phyloP scores from a whole-genome alignment of 2,329 filamentous ascomycete genomes.

The Pleoardoris graminearum region DNA sequence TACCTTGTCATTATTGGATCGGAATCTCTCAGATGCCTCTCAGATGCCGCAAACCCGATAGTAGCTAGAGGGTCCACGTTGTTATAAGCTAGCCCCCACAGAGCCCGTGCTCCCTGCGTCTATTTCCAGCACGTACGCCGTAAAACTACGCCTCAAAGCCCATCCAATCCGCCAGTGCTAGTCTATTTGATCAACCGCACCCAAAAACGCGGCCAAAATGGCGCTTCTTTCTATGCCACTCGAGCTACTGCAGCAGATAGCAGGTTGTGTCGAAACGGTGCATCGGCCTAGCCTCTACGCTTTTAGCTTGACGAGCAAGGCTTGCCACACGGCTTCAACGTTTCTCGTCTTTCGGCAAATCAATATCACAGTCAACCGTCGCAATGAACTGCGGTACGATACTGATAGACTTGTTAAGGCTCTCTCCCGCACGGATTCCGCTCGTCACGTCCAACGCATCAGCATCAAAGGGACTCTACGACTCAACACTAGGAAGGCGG shows the following conservation, averaged over 20 bases:
- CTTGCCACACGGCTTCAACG: constrained; percentile 18
- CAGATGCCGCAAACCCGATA: too few species aligned
- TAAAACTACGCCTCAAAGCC: too few species aligned
- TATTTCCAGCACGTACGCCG: too few species aligned
- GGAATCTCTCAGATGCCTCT: too few species aligned
- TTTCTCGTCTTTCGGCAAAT: constrained; percentile 20
- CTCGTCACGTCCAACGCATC: constrained; percentile 20
- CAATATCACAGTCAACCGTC: constrained; percentile 13
- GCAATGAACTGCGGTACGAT: constrained; percentile 14
- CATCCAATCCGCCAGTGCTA: too few species aligned
- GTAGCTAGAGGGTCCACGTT: too few species aligned
- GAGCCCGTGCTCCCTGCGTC: too few species aligned
- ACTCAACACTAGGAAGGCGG: constrained; percentile 9
- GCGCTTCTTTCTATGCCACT: constrained; percentile 18
- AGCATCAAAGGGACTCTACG: constrained; percentile 21
- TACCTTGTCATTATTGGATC: too few species aligned
- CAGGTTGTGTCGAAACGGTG: constrained; percentile 16
- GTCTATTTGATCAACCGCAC: too few species aligned
- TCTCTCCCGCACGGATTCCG: constrained; percentile 19
- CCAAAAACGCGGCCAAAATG: too few species aligned
- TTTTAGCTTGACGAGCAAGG: constrained; percentile 22
- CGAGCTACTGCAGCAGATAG: constrained; percentile 23
- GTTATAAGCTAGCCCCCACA: too few species aligned
- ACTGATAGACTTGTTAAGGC: constrained; percentile 15
- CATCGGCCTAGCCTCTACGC: constrained; percentile 23